These are phyloP conservation scores for Trichophyton simii DNA, from an alignment of 2,329 filamentous ascomycete species.

Conservation along the genomic window DNA sequence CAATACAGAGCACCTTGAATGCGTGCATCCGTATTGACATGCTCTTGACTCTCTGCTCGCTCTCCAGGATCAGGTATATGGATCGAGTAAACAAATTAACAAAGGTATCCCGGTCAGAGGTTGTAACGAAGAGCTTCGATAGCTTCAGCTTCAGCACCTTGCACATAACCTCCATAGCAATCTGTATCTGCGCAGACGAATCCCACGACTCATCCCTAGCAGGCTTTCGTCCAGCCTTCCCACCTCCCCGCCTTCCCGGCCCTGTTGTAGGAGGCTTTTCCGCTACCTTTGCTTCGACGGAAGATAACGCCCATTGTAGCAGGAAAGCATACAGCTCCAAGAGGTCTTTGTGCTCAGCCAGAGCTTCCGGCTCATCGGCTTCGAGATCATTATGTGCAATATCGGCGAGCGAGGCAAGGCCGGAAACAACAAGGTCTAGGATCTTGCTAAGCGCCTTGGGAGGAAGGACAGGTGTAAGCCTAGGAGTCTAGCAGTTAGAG, in stretches of 20 bases:
- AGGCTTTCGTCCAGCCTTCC: slow-evolving; percentile 58
- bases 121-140: slow-evolving; percentile 85
- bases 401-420: slow-evolving; percentile 73
- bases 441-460: slow-evolving; percentile 79
- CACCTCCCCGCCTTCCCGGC: slow-evolving; percentile 58
- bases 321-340: slow-evolving; percentile 91
- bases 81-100: slow-evolving; percentile 83
- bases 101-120: slow-evolving; percentile 90
- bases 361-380: slow-evolving; percentile 75
- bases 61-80: slow-evolving; percentile 87
- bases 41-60: slow-evolving; percentile 80
- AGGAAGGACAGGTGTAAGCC: slow-evolving; percentile 68
- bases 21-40: slow-evolving; percentile 88
- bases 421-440: slow-evolving; percentile 79
- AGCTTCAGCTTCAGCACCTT: slow-evolving; percentile 90
- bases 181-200: slow-evolving; percentile 73
- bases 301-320: slow-evolving; percentile 86
- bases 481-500: slow-evolving; percentile 43
- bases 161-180: slow-evolving; percentile 84
- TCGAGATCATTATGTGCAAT: slow-evolving; percentile 76
- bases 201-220: slow-evolving; percentile 77
- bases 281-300: slow-evolving; percentile 84
- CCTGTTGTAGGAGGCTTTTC: slow-evolving; percentile 70
- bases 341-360: slow-evolving; percentile 77
- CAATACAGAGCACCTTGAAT: slow-evolving; percentile 92